phyloP scores from a whole-genome alignment of 164 flowering plant species.

The Buxus sempervirens region DNA sequence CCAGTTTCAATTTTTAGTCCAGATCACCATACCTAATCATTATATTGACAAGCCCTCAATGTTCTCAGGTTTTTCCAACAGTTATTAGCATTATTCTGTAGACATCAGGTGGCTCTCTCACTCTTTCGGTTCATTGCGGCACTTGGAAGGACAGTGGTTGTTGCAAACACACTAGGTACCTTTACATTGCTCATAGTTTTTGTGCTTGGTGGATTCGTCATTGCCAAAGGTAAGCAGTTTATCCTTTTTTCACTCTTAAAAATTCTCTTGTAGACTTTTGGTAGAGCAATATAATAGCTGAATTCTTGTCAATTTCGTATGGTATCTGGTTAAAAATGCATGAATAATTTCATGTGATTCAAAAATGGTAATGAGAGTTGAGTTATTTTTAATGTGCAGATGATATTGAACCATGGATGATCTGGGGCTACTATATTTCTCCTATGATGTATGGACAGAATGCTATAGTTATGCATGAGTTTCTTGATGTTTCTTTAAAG shows the following conservation, averaged over 20 bases:
- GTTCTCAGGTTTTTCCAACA: conserved; percentile 45
- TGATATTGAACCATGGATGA: conserved; percentile 50
- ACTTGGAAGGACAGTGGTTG: conserved; percentile 43
- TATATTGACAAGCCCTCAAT: conserved; percentile 3
- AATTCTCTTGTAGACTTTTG: not conserved
- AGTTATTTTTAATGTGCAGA: conserved; percentile 28
- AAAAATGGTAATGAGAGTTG: not conserved
- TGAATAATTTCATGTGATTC: not conserved
- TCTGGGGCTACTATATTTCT: conserved; percentile 41
- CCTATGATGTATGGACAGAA: conserved; percentile 65
- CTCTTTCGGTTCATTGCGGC: conserved; percentile 59
- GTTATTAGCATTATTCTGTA: conserved; percentile 39
- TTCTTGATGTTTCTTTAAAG: conserved; percentile 55
- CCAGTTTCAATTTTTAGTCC: not conserved
- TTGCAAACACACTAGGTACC: conserved; percentile 46
- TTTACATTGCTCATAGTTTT: conserved; percentile 47
- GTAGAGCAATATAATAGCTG: not conserved
- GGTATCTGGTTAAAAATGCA: not conserved
- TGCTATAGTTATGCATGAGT: conserved; percentile 54
- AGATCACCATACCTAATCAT: not conserved
- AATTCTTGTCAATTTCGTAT: not conserved
- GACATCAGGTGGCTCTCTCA: conserved; percentile 51
- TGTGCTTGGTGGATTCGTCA: conserved; percentile 59
- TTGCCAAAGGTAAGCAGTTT: conserved; percentile 47
- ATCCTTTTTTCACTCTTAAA: not conserved